A percentile compares a stretch with the other conserved stretches of the same genome.
Evolutionary conservation across 148 eudicot species (phyloP).

Genomic region (Vaccinium vitisidaea): DNA sequence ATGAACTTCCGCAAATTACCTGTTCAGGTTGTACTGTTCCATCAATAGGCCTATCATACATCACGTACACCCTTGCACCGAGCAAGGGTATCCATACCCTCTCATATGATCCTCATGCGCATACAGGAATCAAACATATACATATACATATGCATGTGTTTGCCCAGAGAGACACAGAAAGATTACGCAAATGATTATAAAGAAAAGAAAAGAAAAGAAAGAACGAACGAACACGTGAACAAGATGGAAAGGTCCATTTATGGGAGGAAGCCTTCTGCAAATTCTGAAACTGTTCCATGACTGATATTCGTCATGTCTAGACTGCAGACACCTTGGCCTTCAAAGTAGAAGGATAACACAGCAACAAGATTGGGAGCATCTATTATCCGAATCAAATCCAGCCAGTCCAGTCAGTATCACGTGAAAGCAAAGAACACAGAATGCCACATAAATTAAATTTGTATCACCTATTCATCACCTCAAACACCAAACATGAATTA

Average conservation of each 20-base stretch:
- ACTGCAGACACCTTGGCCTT: not conserved
- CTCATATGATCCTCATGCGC: not conserved
- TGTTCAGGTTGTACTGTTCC: not conserved
- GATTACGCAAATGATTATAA: too few relatives aligned
- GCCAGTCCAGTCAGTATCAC: not conserved
- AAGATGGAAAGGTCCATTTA: not conserved
- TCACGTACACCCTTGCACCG: not conserved
- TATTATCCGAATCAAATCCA: not conserved
- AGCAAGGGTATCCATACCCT: not conserved
- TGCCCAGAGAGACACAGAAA: too few relatives aligned
- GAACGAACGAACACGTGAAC: too few relatives aligned
- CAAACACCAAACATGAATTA: constrained; percentile 11
- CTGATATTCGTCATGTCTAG: not conserved
- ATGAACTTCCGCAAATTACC: not conserved
- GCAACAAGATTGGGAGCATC: not conserved
- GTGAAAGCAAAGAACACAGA: not conserved
- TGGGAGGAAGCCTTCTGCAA: not conserved
- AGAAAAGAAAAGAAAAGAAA: too few relatives aligned
- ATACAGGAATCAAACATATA: not conserved
- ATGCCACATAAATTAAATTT: constrained; percentile 13
- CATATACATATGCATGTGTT: not conserved
- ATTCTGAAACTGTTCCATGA: not conserved
- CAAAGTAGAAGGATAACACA: not conserved
- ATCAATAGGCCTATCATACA: not conserved
- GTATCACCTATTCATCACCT: constrained; percentile 16